Evolutionary conservation across 2,329 filamentous ascomycete genomes (phyloP).

Genomic region (Colletotrichum tropicale): DNA sequence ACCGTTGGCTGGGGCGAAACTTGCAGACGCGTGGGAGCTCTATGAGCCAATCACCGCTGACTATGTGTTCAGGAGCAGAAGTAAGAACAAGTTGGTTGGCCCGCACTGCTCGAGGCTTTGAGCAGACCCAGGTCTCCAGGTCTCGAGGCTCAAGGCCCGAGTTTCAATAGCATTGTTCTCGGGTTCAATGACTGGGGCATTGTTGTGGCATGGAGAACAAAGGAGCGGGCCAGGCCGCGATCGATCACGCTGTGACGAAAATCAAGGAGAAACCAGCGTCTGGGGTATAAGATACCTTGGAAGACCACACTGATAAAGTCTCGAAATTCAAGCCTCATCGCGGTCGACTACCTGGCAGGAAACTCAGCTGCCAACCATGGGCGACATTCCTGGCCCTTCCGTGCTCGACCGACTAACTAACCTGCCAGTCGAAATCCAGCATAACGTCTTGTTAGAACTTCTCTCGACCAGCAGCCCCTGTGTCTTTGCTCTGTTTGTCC

Average conservation of each 20-base stretch:
- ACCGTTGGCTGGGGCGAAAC: neutral
- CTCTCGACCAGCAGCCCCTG: neutral
- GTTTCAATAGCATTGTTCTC: neutral
- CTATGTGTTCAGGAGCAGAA: neutral
- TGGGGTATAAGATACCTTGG: neutral
- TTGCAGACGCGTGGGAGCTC: fast-evolving
- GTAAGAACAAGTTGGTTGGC: neutral
- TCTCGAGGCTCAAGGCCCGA: neutral
- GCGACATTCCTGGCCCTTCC: neutral
- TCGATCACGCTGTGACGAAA: neutral
- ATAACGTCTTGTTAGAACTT: neutral
- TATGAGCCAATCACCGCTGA: neutral
- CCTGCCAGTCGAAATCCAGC: constrained; percentile 10
- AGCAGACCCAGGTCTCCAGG: neutral
- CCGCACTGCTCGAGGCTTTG: neutral
- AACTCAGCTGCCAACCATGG: neutral
- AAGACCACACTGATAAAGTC: neutral
- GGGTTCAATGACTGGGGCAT: neutral
- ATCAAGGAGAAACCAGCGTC: neutral
- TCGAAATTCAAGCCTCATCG: neutral
- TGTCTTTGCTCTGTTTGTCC: constrained; percentile 2
- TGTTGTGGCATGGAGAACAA: neutral
- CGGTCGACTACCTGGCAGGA: neutral
- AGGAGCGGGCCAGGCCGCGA: neutral
- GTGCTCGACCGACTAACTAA: neutral